Evolutionary conservation across 2,329 filamentous ascomycete species (phyloP).

Genomic region (Camptophora hylomeconis): DNA sequence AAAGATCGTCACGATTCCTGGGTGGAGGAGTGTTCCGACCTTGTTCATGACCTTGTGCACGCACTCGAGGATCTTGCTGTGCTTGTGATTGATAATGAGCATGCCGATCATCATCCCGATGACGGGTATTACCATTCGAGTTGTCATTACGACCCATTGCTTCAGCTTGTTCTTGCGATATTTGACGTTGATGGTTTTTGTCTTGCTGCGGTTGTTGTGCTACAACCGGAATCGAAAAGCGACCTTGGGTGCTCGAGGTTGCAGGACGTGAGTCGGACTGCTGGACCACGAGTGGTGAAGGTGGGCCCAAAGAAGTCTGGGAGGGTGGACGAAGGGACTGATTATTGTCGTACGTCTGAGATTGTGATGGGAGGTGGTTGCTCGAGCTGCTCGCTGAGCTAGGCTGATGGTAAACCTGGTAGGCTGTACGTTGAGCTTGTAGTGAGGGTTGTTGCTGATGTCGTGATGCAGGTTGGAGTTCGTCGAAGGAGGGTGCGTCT

Average conservation of each 20-base stretch:
- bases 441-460: constrained; percentile 16
- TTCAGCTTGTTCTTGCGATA: constrained; percentile 6
- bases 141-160: constrained; percentile 9
- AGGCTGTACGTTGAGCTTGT: no score
- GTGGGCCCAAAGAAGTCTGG: constrained; percentile 24
- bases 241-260: constrained; percentile 12
- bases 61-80: constrained; percentile 18
- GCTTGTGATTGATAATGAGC: constrained; percentile 19
- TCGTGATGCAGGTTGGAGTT: constrained; percentile 10
- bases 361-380: constrained; percentile 29
- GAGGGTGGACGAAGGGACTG: constrained; percentile 22
- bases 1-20: constrained; percentile 26
- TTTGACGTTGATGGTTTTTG: constrained; percentile 4
- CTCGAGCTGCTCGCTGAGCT: constrained; percentile 2
- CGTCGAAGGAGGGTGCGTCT: constrained; percentile 13
- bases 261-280: constrained; percentile 13
- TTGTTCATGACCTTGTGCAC: constrained; percentile 22
- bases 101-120: constrained; percentile 15
- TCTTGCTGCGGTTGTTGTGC: constrained; percentile 8
- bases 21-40: constrained; percentile 36
- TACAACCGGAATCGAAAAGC: constrained; percentile 11
- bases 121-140: constrained; percentile 15
- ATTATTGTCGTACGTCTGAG: constrained; percentile 20
- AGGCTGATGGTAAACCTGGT: constrained; percentile 6
- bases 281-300: constrained; percentile 19